Percentiles rank a stretch among this genome's conserved stretches.
phyloP scores from a whole-genome alignment of 2,329 filamentous ascomycete species.

The Ramularia collo-cygni region DNA sequence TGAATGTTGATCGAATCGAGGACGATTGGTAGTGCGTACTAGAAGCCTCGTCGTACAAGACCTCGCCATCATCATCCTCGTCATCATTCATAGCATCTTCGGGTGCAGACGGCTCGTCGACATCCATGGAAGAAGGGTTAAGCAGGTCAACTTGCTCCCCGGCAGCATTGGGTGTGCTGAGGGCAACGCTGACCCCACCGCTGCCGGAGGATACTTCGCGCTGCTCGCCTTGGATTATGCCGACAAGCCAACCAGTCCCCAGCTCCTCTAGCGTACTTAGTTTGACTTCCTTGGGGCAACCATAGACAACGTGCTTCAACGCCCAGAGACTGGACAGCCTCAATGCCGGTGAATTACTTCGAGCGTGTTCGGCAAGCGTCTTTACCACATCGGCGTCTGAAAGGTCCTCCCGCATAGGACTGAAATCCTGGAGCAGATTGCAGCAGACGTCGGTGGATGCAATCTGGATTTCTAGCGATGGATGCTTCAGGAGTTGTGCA shows the following conservation, averaged over 20 bases:
- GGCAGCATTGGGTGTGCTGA: conserved; percentile 48
- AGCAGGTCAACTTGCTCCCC: conserved; percentile 55
- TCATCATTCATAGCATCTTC: conserved; percentile 26
- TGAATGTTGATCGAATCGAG: conserved; percentile 29
- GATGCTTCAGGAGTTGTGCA: conserved; percentile 66
- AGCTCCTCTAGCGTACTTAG: conserved; percentile 71
- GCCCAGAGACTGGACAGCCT: conserved; percentile 87
- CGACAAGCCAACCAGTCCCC: conserved; percentile 71
- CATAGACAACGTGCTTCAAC: conserved; percentile 79
- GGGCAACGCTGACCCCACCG: conserved; percentile 39
- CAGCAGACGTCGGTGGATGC: conserved; percentile 77
- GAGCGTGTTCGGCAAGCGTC: conserved; percentile 75
- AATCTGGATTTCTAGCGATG: conserved; percentile 71
- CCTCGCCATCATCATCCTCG: conserved; percentile 37
- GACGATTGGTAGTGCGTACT: conserved; percentile 32
- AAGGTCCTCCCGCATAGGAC: conserved; percentile 80
- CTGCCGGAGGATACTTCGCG: conserved; percentile 33
- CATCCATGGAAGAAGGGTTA: conserved; percentile 41
- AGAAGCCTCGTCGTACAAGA: conserved; percentile 37
- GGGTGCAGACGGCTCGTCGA: conserved; percentile 24
- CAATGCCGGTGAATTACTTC: conserved; percentile 70
- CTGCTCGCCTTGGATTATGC: conserved; percentile 60
- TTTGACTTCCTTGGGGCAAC: conserved; percentile 64
- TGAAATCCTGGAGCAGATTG: conserved; percentile 82
- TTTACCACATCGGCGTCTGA: conserved; percentile 67